These are phyloP conservation scores for Globisporangium acanthophoron DNA, from an alignment of 352 stramenopile genomes.

Conservation along the genomic window DNA sequence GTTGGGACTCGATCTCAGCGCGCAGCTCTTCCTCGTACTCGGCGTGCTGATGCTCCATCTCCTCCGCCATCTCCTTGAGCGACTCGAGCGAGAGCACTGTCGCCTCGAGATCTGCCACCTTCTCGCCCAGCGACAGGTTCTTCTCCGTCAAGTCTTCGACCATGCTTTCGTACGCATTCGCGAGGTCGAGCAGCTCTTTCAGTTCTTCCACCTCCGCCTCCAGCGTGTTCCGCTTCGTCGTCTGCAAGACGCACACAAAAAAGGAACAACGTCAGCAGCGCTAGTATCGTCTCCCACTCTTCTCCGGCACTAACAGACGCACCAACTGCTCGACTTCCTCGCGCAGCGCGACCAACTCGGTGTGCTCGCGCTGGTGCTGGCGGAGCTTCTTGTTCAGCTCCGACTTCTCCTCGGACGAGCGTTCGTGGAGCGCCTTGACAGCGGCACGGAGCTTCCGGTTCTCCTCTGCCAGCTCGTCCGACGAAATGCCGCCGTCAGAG, in stretches of 20 bases:
- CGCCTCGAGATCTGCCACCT: conserved; percentile 68
- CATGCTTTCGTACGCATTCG: conserved; percentile 85
- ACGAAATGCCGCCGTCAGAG: conserved; percentile 17
- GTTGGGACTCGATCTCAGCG: conserved; percentile 60
- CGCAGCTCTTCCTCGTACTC: conserved; percentile 78
- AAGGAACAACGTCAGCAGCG: neutral
- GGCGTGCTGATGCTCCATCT: conserved; percentile 86
- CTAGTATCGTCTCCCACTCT: no score
- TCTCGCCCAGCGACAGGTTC: conserved; percentile 79
- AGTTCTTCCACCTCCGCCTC: conserved; percentile 75
- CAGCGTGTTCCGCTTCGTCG: conserved; percentile 43
- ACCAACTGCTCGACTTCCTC: conserved; percentile 74
- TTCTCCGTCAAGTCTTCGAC: conserved; percentile 87
- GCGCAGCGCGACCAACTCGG: conserved; percentile 50
- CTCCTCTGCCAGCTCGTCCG: conserved; percentile 56
- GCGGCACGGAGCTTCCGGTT: conserved; percentile 80
- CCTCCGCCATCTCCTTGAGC: conserved; percentile 78
- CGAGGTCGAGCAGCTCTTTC: conserved; percentile 82
- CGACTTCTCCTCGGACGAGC: conserved; percentile 71
- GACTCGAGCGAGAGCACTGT: conserved; percentile 72
- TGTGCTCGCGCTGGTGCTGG: conserved; percentile 66
- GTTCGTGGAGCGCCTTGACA: conserved; percentile 80
- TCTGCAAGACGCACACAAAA: conserved; percentile 17
- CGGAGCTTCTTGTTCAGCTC: conserved; percentile 78
- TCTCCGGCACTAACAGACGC: conserved; percentile 7